Base-by-base conservation (phyloP, 495 filamentous ascomycete species). In the Penicillium silybi region DNA sequence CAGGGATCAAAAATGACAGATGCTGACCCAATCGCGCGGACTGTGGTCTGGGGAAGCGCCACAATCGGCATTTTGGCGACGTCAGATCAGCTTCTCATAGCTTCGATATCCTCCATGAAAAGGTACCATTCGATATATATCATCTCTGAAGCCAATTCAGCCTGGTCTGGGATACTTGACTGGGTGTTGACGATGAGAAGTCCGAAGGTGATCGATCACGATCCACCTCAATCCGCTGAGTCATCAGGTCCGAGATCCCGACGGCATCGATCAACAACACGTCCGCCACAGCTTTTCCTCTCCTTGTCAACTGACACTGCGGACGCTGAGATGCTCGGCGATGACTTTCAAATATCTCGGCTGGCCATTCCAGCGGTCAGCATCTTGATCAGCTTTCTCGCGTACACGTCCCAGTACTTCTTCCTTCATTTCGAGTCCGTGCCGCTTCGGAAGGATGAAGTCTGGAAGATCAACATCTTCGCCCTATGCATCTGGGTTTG, bases 371-470 rank as follows among this genome's bases (percentile, higher is more conserved):
- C 87, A 16, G 75, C 71, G n/a, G 87, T 89, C 34, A 84, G 55
- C 18, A 41, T 60, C 0, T 72, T 96, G 26, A 89, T 96, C 57
- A 66, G 68, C 55, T 92, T 95, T 61, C 84, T 96, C 6, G 82
- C 86, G 29, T 97, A 92, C 76, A 78, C 79, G 16, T 90, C 92
- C 1, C 93, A 97, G 68, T 80, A 79, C 58, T 81, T 96, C 43
- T 92, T 98, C 65, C 66, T 79, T n/a, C 76, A 83, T 54, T 82
- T 93, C 32, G 76, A 87, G 42, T 85, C 87, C 0, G 80, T 78
- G 17, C 84, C 87, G 0, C 77, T 95, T 19, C 77, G 74, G n/a
- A 62, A 59, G 19, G 67, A 68, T 41, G 74, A 97, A 69, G 59
- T 73, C 18, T 69, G 83, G 67, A 74, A 79, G 54, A 90, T 97